Base-by-base conservation (phyloP, 2,329 filamentous ascomycete species). In the Ophiostoma sp. region DNA sequence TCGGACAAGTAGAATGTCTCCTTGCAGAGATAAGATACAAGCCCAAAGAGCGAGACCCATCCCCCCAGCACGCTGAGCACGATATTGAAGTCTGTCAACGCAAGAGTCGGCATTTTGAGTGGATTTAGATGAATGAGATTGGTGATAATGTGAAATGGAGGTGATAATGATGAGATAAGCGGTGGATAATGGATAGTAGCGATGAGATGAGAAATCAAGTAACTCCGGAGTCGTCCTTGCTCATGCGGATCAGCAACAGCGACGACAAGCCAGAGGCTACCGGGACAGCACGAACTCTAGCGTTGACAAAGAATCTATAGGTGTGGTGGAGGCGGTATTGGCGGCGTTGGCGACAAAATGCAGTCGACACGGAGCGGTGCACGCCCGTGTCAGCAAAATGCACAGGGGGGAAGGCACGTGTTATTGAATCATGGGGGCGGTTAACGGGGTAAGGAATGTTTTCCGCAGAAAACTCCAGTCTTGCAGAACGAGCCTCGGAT, bases 1-100 rank as follows among this genome's bases (percentile, higher is more conserved):
- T 97, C 94, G 0, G 93, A 96, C 0, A 97, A 85, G 78, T 97
- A 97, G 77, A 92, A 94, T 71, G 88, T 90, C 80, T 97, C 94
- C 77, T 97, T 97, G 77, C 92, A 85, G 23, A 97, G 85, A 77
- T 93, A 96, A 0, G 93, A 97, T 0, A 97, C 92, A 62, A 97
- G 81, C 3, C 93, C 93, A 76, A 96, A 97, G n/a, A 96, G 75
- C 0, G 92, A 93, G 72, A 97, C 89, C 81, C 96, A 97, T 1
- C 92, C 94, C 17, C 94, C 94, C 15, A 96, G 80, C 8, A 92
- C 86, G 69, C 91, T 89, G 77, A 92, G 88, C 69, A 93, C 86
- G 73, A 95, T 90, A 79, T 96, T 96, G 83, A 96, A 96, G 78
- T 93, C 90, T 73, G 85, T 88, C 44, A 79, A 65, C 6, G 77